Evolutionary conservation across 345 rosid species (phyloP).

Genomic region (Microcos paniculata): DNA sequence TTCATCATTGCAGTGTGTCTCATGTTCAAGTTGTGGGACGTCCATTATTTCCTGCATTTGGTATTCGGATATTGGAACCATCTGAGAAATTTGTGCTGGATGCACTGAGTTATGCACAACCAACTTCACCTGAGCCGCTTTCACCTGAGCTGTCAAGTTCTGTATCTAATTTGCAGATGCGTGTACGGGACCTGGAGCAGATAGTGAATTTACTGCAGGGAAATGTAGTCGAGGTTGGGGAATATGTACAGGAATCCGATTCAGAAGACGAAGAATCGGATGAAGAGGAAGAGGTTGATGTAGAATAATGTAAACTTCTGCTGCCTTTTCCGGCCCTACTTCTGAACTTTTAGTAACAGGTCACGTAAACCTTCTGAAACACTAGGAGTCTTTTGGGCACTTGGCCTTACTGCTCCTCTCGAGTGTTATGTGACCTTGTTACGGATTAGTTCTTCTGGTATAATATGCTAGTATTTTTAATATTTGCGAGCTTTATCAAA

Average conservation of each 20-base stretch:
- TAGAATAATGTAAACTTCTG: not conserved
- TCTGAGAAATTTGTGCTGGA: slow-evolving; percentile 51
- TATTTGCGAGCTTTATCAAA: not conserved
- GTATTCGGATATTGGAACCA: slow-evolving; percentile 41
- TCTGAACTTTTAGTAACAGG: not conserved
- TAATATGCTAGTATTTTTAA: not conserved
- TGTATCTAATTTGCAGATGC: slow-evolving; percentile 22
- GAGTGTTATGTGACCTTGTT: not conserved
- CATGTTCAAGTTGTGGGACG: slow-evolving; percentile 70
- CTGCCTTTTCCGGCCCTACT: not conserved
- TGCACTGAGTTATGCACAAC: slow-evolving; percentile 41
- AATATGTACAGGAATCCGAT: slow-evolving; percentile 40
- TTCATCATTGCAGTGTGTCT: slow-evolving; percentile 56
- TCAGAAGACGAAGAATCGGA: slow-evolving; percentile 49
- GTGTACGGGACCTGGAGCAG: slow-evolving; percentile 44
- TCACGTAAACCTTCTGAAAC: not conserved
- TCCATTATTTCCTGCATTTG: slow-evolving; percentile 52
- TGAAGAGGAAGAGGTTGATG: slow-evolving; percentile 33
- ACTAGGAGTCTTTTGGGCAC: not conserved
- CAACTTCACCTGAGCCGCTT: slow-evolving; percentile 20
- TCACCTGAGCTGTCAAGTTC: slow-evolving; percentile 12
- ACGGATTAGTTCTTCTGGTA: not conserved
- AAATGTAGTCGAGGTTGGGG: slow-evolving; percentile 34
- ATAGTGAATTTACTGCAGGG: slow-evolving; percentile 46
- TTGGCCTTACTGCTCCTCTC: not conserved